Base-by-base conservation (phyloP, 2,329 filamentous ascomycete species). In the Thielaviopsis populi region DNA sequence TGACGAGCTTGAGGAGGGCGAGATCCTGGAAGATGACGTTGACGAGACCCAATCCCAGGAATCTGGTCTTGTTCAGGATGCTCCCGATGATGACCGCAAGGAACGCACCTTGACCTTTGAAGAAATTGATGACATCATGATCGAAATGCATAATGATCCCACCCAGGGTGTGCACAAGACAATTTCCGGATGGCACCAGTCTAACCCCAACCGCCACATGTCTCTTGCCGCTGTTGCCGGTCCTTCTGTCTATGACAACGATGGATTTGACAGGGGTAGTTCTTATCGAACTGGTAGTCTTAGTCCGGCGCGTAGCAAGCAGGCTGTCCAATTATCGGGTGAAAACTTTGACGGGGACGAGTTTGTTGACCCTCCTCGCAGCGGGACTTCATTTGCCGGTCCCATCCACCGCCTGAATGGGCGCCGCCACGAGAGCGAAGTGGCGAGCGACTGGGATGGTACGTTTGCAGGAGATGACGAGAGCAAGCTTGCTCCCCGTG, bases 111-210 rank as follows among this genome's bases (percentile, higher is more conserved):
- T 76, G 6, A 82, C 85, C 0, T 89, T 89, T 69, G 86, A 92
- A 68, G 91, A 96, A 71, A 91, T 96, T 70, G 91, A 96, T 75
- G 89, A 87, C 54, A 85, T 96, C 62, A 96, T 97, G 90, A 83
- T 86, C 68, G 87, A 94, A 66, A 81, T 96, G 69, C 86, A 90
- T 69, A 83, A 79, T 59, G 84, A 90, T 68, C 87, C 87, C 1
- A 84, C 86, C 61, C 83, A 87, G 72, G 88, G 88, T 13, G 82
- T 90, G 66, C 88, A 90, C 70, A 85, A 84, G 70, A 76, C 75
- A 7, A 76, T 65, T 43, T 61, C 79, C 56, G 73, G 77, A 19
- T 81, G 79, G 77, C 75, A 74, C 17, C 75, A 79, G 50, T 71
- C 74, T 8, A 80, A 74, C 65, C 74, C 76, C 13, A 70, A 71